Percentiles rank a stretch among this genome's conserved stretches.
phyloP scores from a whole-genome alignment of 352 stramenopile species.

The Globisporangium echinulatum region DNA sequence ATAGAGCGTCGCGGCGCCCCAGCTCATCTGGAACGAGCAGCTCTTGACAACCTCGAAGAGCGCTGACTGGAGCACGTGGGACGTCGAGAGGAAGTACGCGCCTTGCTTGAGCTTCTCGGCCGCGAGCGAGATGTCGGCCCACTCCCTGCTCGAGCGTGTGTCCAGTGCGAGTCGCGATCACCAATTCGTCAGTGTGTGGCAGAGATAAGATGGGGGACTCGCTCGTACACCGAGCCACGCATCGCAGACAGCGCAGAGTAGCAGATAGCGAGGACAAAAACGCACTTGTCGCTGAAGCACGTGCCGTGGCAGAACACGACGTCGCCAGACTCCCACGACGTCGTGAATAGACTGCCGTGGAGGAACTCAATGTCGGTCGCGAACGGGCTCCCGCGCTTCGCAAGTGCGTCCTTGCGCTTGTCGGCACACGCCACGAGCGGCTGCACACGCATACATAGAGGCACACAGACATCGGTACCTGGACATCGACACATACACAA shows the following conservation, averaged over 20 bases:
- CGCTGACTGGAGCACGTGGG: conserved; percentile 64
- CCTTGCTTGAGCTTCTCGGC: conserved; percentile 83
- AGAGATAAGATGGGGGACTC: too few species aligned
- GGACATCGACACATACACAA: neutral
- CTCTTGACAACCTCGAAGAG: conserved; percentile 82
- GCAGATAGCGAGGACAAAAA: conserved; percentile 2
- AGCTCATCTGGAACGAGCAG: conserved; percentile 75
- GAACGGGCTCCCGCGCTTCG: conserved; percentile 20
- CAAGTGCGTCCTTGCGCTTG: conserved; percentile 55
- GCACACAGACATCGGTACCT: neutral
- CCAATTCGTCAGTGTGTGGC: neutral
- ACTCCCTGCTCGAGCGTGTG: conserved; percentile 38
- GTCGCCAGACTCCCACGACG: conserved; percentile 67
- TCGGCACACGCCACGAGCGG: conserved; percentile 70
- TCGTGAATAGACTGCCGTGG: conserved; percentile 49
- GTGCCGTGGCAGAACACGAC: conserved; percentile 82
- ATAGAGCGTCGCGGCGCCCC: conserved; percentile 74
- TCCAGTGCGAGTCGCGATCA: neutral
- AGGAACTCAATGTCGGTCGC: conserved; percentile 77
- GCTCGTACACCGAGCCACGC: too few species aligned
- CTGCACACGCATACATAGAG: conserved; percentile 9
- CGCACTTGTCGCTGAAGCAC: conserved; percentile 78
- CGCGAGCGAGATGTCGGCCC: conserved; percentile 66
- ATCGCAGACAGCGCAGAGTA: neutral
- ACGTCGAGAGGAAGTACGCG: conserved; percentile 80